Evolutionary conservation across 2,329 filamentous ascomycete genomes (phyloP), one percentile per base, ranked within the genome.

Genomic region (Diaporthe batatas): DNA sequence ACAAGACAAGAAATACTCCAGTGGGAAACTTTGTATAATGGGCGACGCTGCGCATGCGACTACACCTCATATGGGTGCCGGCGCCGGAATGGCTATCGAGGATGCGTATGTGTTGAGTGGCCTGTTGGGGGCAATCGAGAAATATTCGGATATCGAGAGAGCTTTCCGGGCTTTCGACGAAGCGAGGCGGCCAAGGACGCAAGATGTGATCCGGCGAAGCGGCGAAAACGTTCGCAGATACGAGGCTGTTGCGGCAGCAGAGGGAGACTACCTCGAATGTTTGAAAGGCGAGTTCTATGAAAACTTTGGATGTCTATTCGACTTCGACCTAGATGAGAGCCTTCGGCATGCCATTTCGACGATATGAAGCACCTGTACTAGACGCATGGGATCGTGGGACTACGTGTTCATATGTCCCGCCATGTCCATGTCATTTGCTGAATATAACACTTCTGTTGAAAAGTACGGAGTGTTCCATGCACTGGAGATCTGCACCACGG

Each of bases 31-130:
- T 8, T 75, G 73, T 58, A 64, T 77, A 18, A 57, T 73, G 11
- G 71, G 71, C 16, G 71, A 73, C 36, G 53, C 71, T 10, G 71
- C 71, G 6, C 76, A 77, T 68, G 76, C 76, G 16, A 76, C 76
- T 1, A 75, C 74, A 23, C 76, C 76, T 1, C 75, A 75, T 53
- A 73, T 77, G 59, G 76, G 75, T n/a, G 70, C 75, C 18, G 76
- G 75, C 1, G 76, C 70, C 18, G 75, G 75, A 16, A 72, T 73
- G 71, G 72, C 75, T 0, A 71, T 77, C 12, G 76, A 77, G 59
- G 76, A 76, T 62, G 70, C 71, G 1, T 54, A 73, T 16, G 59
- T 76, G 23, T 59, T 77, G 29, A 70, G 70, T 1, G 42, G 68
- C 14, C 68, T 77, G 32, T 59, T 77, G 18, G 64, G 68, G 6